phyloP scores from a whole-genome alignment of 108 stramenopile genomes.

The Skeletonema potamos region DNA sequence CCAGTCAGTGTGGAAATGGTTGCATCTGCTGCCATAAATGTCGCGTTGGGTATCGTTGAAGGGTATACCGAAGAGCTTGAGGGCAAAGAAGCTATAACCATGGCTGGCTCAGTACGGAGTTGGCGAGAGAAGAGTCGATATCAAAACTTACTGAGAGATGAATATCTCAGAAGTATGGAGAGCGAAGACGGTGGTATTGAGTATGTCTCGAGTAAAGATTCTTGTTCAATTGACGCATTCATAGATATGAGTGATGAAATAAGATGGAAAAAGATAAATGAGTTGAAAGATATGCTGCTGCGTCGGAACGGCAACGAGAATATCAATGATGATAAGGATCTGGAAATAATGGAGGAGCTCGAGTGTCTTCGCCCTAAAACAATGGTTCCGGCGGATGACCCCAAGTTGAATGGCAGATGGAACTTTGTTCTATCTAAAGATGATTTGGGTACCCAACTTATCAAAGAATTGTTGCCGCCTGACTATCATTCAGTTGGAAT shows the following conservation, averaged over 20 bases:
- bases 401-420: neutral
- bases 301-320: neutral
- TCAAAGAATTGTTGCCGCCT: neutral
- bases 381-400: slow-evolving; percentile 2
- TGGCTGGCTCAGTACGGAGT: neutral
- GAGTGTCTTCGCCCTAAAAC: neutral
- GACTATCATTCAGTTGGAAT: neutral
- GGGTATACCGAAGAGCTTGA: neutral
- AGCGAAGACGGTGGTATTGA: neutral
- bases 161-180: neutral
- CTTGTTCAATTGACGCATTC: neutral
- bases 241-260: slow-evolving; percentile 2
- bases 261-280: neutral
- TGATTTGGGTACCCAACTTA: slow-evolving; percentile 1
- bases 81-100: slow-evolving; percentile 1
- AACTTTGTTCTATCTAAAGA: slow-evolving; percentile 7
- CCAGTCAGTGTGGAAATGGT: slow-evolving; percentile 1
- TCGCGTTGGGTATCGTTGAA: neutral
- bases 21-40: slow-evolving; percentile 5
- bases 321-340: neutral
- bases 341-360: slow-evolving; percentile 6
- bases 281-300: neutral
- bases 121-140: neutral
- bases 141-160: neutral
- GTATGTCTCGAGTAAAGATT: neutral